Percentiles rank a stretch among this genome's conserved stretches.
These are phyloP conservation scores for Aspergillus bombycis DNA, from an alignment of 2,329 filamentous ascomycete genomes.

Conservation along the genomic window DNA sequence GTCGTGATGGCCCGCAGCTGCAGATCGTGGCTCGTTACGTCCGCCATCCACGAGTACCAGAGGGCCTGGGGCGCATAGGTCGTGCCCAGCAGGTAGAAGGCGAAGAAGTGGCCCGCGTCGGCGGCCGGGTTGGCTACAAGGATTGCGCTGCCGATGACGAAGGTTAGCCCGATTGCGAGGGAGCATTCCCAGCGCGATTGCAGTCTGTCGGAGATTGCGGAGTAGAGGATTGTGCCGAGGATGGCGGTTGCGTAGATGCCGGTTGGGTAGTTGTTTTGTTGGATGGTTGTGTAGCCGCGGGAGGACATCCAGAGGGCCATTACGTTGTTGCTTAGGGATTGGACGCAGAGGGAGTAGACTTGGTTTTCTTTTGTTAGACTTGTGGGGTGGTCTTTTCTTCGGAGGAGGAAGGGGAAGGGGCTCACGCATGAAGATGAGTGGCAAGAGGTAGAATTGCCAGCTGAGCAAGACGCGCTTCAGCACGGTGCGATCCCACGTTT, in stretches of 20 bases:
- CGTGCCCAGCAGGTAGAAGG: conserved; percentile 50
- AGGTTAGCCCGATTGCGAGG: conserved; percentile 47
- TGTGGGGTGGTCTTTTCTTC: no score
- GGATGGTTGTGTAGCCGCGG: conserved; percentile 46
- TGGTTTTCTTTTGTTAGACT: not conserved
- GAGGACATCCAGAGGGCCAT: conserved; percentile 52
- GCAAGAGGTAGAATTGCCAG: conserved; percentile 53
- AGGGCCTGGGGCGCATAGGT: conserved; percentile 51
- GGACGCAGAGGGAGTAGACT: conserved; percentile 50
- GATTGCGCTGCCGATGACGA: conserved; percentile 39
- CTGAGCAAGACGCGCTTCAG: conserved; percentile 42
- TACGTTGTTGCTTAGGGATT: conserved; percentile 49
- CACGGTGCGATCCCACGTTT: conserved; percentile 34
- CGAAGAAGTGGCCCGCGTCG: conserved; percentile 45
- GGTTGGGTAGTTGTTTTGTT: conserved; percentile 53
- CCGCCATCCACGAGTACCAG: conserved; percentile 54
- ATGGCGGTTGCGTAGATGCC: conserved; percentile 48
- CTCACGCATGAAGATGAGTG: conserved; percentile 51
- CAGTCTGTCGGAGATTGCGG: conserved; percentile 46
- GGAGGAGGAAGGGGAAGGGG: conserved; percentile 7
- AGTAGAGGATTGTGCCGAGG: conserved; percentile 46
- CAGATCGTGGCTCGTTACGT: conserved; percentile 39
- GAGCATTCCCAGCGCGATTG: conserved; percentile 51
- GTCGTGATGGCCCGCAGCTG: conserved; percentile 51
- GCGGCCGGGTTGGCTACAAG: not conserved